Percentiles rank a stretch among this genome's conserved stretches.
phyloP scores from a whole-genome alignment of 208 protist species.

The Blechomonas ayalai region DNA sequence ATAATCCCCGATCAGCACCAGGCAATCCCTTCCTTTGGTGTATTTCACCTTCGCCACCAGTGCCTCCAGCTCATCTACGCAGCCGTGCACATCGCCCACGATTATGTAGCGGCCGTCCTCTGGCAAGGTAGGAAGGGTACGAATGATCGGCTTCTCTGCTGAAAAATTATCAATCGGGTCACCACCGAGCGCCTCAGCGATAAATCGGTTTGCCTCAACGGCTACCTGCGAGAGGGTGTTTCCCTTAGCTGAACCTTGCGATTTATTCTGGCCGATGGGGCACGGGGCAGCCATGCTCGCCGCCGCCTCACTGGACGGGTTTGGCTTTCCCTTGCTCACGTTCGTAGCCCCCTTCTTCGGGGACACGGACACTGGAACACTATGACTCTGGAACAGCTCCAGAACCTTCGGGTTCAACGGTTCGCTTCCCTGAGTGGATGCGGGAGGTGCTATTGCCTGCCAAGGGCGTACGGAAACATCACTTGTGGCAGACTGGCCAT shows the following conservation, averaged over 20 bases:
- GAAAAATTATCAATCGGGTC: slow-evolving; percentile 49
- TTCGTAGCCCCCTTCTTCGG: no score
- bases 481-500: no score
- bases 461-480: no score
- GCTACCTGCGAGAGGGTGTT: neutral
- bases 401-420: slow-evolving; percentile 31
- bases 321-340: no score
- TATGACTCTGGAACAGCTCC: no score
- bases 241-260: no score
- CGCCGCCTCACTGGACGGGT: no score
- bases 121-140: slow-evolving; percentile 32
- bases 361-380: no score
- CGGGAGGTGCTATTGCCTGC: no score
- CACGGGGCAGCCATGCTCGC: no score
- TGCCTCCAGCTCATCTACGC: slow-evolving; percentile 65
- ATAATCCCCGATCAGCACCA: slow-evolving; percentile 83
- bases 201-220: slow-evolving; percentile 15
- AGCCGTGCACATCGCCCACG: slow-evolving; percentile 89
- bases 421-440: slow-evolving; percentile 13
- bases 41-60: slow-evolving; percentile 81
- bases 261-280: no score
- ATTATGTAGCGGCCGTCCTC: slow-evolving; percentile 60
- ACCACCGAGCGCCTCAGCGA: slow-evolving; percentile 12
- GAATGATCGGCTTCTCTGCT: slow-evolving; percentile 52
- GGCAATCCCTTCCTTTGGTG: slow-evolving; percentile 51